Percentiles rank a stretch among this genome's conserved stretches.
Conservation (phyloP, 257 asterid genomes). For the Solanum tarijense region DNA sequence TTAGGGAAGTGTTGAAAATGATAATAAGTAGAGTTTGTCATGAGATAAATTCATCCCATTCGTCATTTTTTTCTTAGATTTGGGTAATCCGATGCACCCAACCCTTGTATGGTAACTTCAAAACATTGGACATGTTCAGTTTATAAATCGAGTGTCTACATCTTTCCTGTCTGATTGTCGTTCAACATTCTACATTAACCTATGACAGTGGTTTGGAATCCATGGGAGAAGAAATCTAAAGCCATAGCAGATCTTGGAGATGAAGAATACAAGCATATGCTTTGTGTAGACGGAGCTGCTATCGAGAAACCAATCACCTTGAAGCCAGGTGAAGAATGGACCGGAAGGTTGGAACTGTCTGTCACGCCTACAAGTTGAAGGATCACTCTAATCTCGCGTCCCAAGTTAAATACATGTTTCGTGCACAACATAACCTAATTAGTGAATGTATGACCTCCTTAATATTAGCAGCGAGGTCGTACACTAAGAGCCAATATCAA, state of each 20-base stretch:
- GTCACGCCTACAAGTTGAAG: conserved; percentile 30
- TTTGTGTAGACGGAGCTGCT: conserved; percentile 75
- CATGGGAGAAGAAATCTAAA: conserved; percentile 72
- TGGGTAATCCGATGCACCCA: not conserved
- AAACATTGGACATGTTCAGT: not conserved
- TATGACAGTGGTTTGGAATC: conserved; percentile 77
- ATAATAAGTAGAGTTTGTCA: not conserved
- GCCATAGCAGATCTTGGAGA: conserved; percentile 58
- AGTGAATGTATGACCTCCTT: not conserved
- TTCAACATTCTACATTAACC: not conserved
- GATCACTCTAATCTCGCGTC: not conserved
- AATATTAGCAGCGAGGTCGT: not conserved
- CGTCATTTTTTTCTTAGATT: not conserved
- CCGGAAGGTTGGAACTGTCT: conserved; percentile 50
- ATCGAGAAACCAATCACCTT: conserved; percentile 59
- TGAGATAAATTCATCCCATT: not conserved
- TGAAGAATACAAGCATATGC: conserved; percentile 71
- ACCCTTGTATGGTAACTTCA: not conserved
- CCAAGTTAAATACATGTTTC: not conserved
- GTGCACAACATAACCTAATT: not conserved
- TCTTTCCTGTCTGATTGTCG: not conserved
- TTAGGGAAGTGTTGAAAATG: not conserved
- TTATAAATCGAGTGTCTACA: not conserved
- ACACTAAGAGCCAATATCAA: not conserved
- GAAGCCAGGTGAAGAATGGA: conserved; percentile 86